phyloP scores from a whole-genome alignment of 805 yeast genomes.

The Kodamaea kakaduensis region DNA sequence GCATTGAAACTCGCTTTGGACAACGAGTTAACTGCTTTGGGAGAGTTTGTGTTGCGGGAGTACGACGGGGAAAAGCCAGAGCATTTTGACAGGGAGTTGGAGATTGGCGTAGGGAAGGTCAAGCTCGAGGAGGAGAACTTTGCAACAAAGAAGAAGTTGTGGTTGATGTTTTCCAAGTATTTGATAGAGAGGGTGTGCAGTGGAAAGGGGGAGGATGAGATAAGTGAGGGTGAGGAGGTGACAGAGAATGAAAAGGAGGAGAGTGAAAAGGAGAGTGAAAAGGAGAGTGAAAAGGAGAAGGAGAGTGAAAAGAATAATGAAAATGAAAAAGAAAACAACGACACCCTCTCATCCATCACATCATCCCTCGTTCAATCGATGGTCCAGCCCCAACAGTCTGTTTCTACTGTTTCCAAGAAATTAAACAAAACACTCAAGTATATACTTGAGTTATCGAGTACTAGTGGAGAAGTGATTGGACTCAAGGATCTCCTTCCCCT shows the following conservation, averaged over 20 bases:
- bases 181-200: slow-evolving; percentile 35
- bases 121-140: slow-evolving; percentile 33
- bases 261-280: neutral
- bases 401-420: slow-evolving; percentile 14
- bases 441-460: slow-evolving; percentile 28
- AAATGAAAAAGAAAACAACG: slow-evolving; percentile 27
- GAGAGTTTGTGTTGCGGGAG: slow-evolving; percentile 31
- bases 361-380: slow-evolving; percentile 10
- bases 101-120: slow-evolving; percentile 29
- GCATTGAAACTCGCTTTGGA: slow-evolving; percentile 75
- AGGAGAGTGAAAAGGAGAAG: slow-evolving; percentile 3
- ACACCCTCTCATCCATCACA: slow-evolving; percentile 16
- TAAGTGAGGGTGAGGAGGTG: slow-evolving; percentile 4
- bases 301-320: too few species aligned
- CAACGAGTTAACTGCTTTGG: slow-evolving; percentile 54
- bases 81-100: slow-evolving; percentile 34
- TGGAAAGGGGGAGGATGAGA: slow-evolving; percentile 10
- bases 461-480: slow-evolving; percentile 38
- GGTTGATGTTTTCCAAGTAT: slow-evolving; percentile 63
- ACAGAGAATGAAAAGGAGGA: neutral
- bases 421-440: slow-evolving; percentile 28
- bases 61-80: slow-evolving; percentile 20
- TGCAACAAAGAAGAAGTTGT: slow-evolving; percentile 58
- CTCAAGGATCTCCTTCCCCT: slow-evolving; percentile 81
- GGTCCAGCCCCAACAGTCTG: too few species aligned